phyloP scores from a whole-genome alignment of 495 filamentous ascomycete genomes.

The Podospora tetraspora region DNA sequence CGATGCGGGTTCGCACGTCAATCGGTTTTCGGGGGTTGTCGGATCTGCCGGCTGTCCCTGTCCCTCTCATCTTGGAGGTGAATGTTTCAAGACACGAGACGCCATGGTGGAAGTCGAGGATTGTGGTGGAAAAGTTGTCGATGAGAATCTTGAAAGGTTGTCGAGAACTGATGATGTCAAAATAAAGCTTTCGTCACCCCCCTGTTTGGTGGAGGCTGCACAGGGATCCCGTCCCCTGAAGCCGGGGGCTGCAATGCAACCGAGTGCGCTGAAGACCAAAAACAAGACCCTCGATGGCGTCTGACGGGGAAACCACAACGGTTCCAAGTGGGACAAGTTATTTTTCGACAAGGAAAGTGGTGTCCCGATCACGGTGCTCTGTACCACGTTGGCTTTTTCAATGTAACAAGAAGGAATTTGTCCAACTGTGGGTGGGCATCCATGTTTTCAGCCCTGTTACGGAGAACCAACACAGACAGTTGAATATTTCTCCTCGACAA shows the following conservation, averaged over 20 bases:
- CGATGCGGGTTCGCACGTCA: not conserved
- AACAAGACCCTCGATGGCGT: not conserved
- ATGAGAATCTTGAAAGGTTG: not conserved
- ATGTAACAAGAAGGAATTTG: not conserved
- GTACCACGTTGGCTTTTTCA: not conserved
- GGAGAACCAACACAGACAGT: no score
- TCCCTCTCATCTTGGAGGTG: not conserved
- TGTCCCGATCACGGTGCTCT: not conserved
- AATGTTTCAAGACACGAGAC: not conserved
- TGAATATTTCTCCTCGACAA: not conserved
- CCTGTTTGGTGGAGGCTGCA: not conserved
- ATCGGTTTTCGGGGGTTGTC: not conserved
- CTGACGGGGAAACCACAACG: not conserved
- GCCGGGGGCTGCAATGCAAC: no score
- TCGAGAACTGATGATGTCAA: not conserved
- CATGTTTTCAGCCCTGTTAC: not conserved
- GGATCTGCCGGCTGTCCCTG: not conserved
- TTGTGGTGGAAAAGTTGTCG: not conserved
- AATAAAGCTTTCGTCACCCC: not conserved
- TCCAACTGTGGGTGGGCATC: not conserved
- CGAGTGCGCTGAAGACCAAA: not conserved
- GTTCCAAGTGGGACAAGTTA: not conserved
- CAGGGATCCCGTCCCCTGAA: not conserved
- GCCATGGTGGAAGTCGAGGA: not conserved
- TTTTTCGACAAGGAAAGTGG: not conserved